Evolutionary conservation across 768 basidiomycete genomes (phyloP), one percentile per base, ranked within the genome.

Genomic region (Pleurotus tuber-regium): DNA sequence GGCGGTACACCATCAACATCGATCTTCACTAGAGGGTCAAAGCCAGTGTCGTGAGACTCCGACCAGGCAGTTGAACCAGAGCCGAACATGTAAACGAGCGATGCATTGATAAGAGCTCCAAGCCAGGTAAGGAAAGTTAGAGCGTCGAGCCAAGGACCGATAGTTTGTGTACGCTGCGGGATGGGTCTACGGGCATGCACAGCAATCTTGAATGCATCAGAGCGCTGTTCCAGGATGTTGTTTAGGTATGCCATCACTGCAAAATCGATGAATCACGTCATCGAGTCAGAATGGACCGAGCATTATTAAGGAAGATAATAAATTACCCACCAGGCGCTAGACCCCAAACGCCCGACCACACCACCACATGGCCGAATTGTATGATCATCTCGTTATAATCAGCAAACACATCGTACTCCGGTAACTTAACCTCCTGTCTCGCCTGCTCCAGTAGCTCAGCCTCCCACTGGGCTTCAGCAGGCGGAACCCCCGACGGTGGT

Each of bases 331-430:
- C 75, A 21, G 92, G 85, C 2, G 92, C 88, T 14, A 98, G 73
- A 2, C 95, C 92, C 93, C 94, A 98, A 53, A 95, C 91, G 25
- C 91, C 86, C 40, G 86, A 89, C 92, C 94, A 98, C 18, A 98
- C 73, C 6, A 83, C 84, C 25, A 98, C 84, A 63, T 96, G 94
- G 0, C 96, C 95, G 65, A 96, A 97, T 61, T 95, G 92, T 7
- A 89, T 87, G 12, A 90, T 90, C 95, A 99, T 98, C 71, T 99
- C 97, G 61, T 83, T 84, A 67, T 96, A 99, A 69, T 98, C 96
- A 47, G 74, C 80, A 60, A 92, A 94, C 4, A 88, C 72, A 29
- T 84, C 79, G 60, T 95, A 94, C 31, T 84, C 84, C 0, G 94
- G 89, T 42, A 95, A 72, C 21, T 81, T 79, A 4, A 86, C 85